Evolutionary conservation across 768 basidiomycete species (phyloP).

Genomic region (Auriscalpium orientale): DNA sequence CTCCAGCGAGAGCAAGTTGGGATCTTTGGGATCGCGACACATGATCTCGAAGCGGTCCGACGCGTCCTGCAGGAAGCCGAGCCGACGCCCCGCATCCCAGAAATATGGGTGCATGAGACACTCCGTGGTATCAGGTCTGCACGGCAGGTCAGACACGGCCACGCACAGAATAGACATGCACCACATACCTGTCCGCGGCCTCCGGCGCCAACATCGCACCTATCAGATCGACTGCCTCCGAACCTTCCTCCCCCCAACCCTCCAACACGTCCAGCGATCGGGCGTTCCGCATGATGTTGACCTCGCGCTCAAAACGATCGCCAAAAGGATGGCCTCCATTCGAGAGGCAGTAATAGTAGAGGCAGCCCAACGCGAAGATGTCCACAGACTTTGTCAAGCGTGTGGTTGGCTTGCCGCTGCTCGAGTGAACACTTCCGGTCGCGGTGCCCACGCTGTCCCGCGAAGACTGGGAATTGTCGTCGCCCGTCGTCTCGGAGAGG

Average conservation of each 20-base stretch:
- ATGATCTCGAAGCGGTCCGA: conserved; percentile 98
- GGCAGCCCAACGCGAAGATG: conserved; percentile 91
- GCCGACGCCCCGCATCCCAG: conserved; percentile 81
- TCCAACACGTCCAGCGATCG: conserved; percentile 67
- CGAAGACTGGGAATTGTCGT: conserved; percentile 61
- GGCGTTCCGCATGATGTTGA: conserved; percentile 82
- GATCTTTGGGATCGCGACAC: conserved; percentile 85
- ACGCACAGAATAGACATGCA: not conserved
- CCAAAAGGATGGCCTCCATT: conserved; percentile 92
- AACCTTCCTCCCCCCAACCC: conserved; percentile 85
- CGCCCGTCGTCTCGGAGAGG: conserved; percentile 64
- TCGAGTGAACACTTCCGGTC: conserved; percentile 27
- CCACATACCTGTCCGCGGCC: conserved; percentile 59
- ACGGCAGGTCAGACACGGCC: conserved; percentile 3
- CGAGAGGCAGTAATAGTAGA: conserved; percentile 90
- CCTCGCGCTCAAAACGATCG: conserved; percentile 86
- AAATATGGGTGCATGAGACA: conserved; percentile 93
- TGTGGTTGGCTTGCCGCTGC: conserved; percentile 40
- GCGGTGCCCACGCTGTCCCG: conserved; percentile 55
- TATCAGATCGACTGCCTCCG: conserved; percentile 84
- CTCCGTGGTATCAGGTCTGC: conserved; percentile 81
- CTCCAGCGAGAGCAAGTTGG: conserved; percentile 70
- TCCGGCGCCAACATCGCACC: conserved; percentile 70
- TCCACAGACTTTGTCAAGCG: conserved; percentile 92
- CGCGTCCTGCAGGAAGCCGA: conserved; percentile 94